Evolutionary conservation across 1,284 basidiomycete genomes (phyloP), one percentile per base, ranked within the genome.

Genomic region (Tilletia caries): DNA sequence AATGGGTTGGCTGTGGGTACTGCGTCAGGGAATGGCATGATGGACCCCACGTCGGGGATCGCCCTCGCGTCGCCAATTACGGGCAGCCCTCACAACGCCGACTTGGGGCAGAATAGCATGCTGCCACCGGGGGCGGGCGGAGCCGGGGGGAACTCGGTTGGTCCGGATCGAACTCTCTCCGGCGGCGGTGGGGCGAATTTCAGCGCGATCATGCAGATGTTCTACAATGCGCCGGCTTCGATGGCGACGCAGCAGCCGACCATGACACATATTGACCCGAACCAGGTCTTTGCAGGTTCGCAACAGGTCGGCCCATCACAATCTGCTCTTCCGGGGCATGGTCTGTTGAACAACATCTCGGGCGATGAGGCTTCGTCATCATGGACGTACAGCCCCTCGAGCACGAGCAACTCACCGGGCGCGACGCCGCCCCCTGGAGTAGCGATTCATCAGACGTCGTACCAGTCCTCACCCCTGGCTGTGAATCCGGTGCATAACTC

Each of bases 221-320:
- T 79, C 65, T 80, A 80, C 76, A 78, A 76, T 43, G 75, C 75
- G 29, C 77, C 75, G 29, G 77, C 75, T 2, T 69, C 70, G 10
- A 67, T 76, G 10, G 72, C 66, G 46, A 71, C 70, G 60, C 67
- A 71, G 34, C 48, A 58, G 10, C 27, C 44, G 10, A 62, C 67
- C n/a, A 70, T 80, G 64, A 80, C 78, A n/a, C 78, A 80, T 60
- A 74, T 80, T 71, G 77, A 80, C 52, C 78, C 78, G 32, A 80
- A 79, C 54, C 77, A 79, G 60, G 75, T 80, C 18, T 80, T 80
- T 67, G 74, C 66, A 10, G 73, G 71, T 8, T 67, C 65, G 2
- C 62, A 66, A 1, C 33, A n/a, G 8, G 68, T 27, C 4, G 25
- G 25, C 13, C 52, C 52, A 6, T 23, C 52, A 4, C 33, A 29